Percentiles rank a stretch among this genome's conserved stretches.
Conservation (phyloP, 2,329 filamentous ascomycete genomes). For the Sclerotinia glacialis region DNA sequence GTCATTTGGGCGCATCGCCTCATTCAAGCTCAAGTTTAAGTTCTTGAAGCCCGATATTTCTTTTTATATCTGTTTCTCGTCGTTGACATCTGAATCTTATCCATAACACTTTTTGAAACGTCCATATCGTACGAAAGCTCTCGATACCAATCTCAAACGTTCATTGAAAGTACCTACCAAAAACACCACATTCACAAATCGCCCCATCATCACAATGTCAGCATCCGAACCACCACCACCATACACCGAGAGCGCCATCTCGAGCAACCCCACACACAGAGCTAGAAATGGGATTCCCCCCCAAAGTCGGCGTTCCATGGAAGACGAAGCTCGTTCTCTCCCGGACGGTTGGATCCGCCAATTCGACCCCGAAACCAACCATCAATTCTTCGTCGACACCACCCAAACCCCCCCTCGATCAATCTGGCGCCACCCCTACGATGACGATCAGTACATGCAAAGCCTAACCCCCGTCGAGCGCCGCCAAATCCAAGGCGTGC, state of each 20-base stretch:
- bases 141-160: neutral
- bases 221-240: conserved; percentile 39
- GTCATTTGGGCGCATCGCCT: conserved; percentile 1
- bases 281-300: conserved; percentile 53
- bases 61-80: neutral
- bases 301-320: conserved; percentile 55
- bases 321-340: conserved; percentile 55
- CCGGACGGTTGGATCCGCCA: conserved; percentile 56
- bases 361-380: conserved; percentile 51
- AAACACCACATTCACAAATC: neutral
- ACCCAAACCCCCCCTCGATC: conserved; percentile 51
- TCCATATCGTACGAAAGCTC: neutral
- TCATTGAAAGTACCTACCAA: neutral
- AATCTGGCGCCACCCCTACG: conserved; percentile 61
- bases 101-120: neutral
- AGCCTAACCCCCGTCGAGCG: conserved; percentile 50
- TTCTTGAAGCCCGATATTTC: neutral
- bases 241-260: conserved; percentile 38
- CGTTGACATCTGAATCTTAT: neutral
- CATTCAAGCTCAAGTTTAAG: neutral
- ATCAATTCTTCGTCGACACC: conserved; percentile 64
- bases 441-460: conserved; percentile 53
- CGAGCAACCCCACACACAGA: conserved; percentile 32
- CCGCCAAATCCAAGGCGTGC: conserved; percentile 44
- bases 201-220: conserved; percentile 3